These are phyloP conservation scores for Wickerhamomyces sp. DNA, from an alignment of 1,139 yeast species.

Conservation along the genomic window DNA sequence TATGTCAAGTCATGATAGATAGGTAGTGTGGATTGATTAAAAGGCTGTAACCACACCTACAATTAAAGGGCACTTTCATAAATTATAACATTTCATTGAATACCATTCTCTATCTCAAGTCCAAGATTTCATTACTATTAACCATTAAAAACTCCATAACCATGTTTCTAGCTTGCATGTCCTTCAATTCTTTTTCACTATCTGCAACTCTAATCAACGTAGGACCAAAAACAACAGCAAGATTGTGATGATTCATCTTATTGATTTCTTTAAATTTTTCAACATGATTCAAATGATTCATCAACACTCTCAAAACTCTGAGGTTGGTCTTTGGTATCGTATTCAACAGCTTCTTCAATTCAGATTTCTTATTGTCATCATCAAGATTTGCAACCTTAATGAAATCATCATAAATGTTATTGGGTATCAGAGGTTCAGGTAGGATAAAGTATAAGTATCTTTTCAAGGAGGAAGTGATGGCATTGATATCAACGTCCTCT, in stretches of 20 bases:
- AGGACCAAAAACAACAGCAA: constrained; percentile 95
- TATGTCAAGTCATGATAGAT: too few relatives aligned
- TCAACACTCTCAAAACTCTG: constrained; percentile 48
- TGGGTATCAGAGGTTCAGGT: constrained; percentile 83
- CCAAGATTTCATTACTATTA: constrained; percentile 42
- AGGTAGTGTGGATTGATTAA: too few relatives aligned
- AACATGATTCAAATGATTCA: constrained; percentile 62
- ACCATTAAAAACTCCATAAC: constrained; percentile 73
- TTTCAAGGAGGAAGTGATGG: constrained; percentile 81
- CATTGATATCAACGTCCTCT: constrained; percentile 65
- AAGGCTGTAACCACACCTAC: neutral
- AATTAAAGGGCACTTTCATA: neutral
- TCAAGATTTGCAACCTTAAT: constrained; percentile 43
- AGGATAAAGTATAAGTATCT: constrained; percentile 71
- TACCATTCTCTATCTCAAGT: constrained; percentile 2
- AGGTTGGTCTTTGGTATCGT: constrained; percentile 67
- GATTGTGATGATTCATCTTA: constrained; percentile 76
- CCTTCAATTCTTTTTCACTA: constrained; percentile 81
- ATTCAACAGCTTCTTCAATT: constrained; percentile 32
- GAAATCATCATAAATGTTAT: constrained; percentile 59
- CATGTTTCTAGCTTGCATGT: constrained; percentile 79
- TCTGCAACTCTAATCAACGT: constrained; percentile 77
- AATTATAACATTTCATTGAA: neutral
- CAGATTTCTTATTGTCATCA: constrained; percentile 30
- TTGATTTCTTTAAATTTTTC: constrained; percentile 45